A percentile compares a stretch with the other conserved stretches of the same genome.
phyloP scores from a whole-genome alignment of 1,284 basidiomycete genomes.

The Ustilago nuda region DNA sequence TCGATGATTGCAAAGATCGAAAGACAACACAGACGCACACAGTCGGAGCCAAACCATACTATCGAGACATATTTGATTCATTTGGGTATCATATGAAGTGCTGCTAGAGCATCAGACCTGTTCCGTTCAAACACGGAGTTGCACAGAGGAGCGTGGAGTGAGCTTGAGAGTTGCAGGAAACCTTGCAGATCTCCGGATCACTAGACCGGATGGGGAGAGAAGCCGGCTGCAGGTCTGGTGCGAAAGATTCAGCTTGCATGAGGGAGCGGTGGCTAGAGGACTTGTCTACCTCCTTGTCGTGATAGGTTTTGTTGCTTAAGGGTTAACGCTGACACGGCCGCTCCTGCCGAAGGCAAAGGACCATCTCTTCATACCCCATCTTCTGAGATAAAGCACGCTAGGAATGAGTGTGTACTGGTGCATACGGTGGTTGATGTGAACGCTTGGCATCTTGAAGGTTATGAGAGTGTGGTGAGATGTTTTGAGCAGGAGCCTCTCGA shows the following conservation, averaged over 20 bases:
- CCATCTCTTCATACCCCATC: conserved; percentile 54
- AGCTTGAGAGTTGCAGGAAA: too few relatives aligned
- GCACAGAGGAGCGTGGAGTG: too few relatives aligned
- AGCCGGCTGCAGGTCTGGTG: background rate
- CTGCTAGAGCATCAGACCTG: background rate
- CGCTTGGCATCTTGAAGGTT: conserved; percentile 35
- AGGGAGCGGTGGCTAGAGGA: background rate
- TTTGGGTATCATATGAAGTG: background rate
- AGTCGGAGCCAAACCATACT: background rate
- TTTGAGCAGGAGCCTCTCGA: background rate
- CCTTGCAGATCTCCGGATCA: too few relatives aligned
- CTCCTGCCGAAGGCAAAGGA: conserved; percentile 43
- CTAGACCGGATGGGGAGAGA: background rate
- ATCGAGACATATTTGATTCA: background rate
- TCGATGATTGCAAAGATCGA: too few relatives aligned
- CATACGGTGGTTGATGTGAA: conserved; percentile 54
- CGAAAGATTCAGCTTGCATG: background rate
- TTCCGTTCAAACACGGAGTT: background rate
- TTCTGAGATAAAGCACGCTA: conserved; percentile 39
- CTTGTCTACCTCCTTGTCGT: background rate
- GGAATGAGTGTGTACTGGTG: conserved; percentile 58
- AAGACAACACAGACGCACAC: background rate
- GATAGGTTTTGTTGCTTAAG: conserved; percentile 10
- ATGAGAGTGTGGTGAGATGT: background rate
- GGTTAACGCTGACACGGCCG: conserved; percentile 37